Conservation (phyloP, 805 yeast genomes). For the Cyberlindnera japonica region DNA sequence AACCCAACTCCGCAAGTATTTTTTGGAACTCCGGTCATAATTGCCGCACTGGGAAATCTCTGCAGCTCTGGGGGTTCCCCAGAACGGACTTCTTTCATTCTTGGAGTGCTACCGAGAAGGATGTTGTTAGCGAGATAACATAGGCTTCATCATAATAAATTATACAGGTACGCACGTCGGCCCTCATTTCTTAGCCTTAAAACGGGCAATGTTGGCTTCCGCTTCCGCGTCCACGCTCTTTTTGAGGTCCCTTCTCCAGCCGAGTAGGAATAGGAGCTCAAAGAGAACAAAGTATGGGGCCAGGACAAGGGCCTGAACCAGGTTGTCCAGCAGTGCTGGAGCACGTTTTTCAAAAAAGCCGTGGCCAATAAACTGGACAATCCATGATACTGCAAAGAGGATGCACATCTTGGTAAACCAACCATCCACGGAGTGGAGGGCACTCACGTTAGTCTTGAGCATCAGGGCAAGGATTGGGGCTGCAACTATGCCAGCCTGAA, state of each 20-base stretch:
- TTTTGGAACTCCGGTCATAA: background rate
- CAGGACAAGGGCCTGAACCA: slow-evolving; percentile 78
- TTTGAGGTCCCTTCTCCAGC: slow-evolving; percentile 49
- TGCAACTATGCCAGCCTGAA: slow-evolving; percentile 43
- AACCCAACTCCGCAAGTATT: background rate
- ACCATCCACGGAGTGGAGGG: slow-evolving; percentile 19
- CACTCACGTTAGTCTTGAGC: slow-evolving; percentile 25
- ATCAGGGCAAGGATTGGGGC: slow-evolving; percentile 35
- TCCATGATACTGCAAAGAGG: slow-evolving; percentile 62
- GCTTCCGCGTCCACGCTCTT: slow-evolving; percentile 32
- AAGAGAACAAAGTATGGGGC: slow-evolving; percentile 89
- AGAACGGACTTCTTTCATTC: no score
- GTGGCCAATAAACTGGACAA: slow-evolving; percentile 85
- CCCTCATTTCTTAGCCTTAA: slow-evolving; percentile 14
- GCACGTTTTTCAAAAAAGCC: slow-evolving; percentile 74
- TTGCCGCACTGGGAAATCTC: background rate
- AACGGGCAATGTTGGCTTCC: slow-evolving; percentile 27
- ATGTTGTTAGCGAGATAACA: background rate
- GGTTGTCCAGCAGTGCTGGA: slow-evolving; percentile 83
- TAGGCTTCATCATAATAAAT: no score
- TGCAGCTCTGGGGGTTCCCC: no score
- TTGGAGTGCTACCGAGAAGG: no score
- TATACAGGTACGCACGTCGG: no score
- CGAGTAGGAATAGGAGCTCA: slow-evolving; percentile 70
- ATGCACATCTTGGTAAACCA: slow-evolving; percentile 18